Base-by-base conservation (phyloP, 805 yeast species). In the Wickerhamomyces ciferrii region DNA sequence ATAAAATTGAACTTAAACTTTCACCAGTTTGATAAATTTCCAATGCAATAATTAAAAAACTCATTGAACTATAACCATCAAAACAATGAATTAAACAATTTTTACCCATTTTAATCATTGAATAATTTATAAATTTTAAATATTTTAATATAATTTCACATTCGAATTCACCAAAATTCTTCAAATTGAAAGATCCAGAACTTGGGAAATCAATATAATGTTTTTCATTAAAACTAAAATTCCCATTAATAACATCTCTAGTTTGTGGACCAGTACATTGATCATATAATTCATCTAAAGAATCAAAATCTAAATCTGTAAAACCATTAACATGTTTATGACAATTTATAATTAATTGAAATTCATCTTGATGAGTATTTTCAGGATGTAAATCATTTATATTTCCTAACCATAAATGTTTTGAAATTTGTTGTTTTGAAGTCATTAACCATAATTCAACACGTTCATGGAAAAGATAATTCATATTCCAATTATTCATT, bases 401-500 rank as follows among this genome's bases (percentile, higher is more conserved):
- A 21, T 37, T 37, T 4, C 39, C 39, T 11, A 37, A 20, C 3
- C 4, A 37, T 7, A 37, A 15, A 37, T 37, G 20, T 14, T 20
- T 14, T 8, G 11, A 15, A 21, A 37, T 21, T 37, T 37, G 5
- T 8, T 14, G 10, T 18, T 37, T 37, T 15, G 39, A 37, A 37
- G 39, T 37, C 39, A 37, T 37, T 17, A 37, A 18, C 39, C 39
- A 37, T 13, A 37, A 6, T 37, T 37, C 39, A 10, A 37, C 39
- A 37, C 39, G 39, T 37, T 37, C 39, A 21, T 37, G 39, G 39
- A 37, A 37, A 6, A 37, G 24, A 37, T 37, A 37, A 37, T 37
- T 37, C 39, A 37, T 37, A 37, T 37, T 37, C 39, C 39, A 37
- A 21, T 37, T 37, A 37, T 37, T 37, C 39, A 37, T 37, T 15